Percentiles rank a stretch among this genome's conserved stretches.
Evolutionary conservation across 805 yeast genomes (phyloP).

Genomic region (Metschnikowia rubicola): DNA sequence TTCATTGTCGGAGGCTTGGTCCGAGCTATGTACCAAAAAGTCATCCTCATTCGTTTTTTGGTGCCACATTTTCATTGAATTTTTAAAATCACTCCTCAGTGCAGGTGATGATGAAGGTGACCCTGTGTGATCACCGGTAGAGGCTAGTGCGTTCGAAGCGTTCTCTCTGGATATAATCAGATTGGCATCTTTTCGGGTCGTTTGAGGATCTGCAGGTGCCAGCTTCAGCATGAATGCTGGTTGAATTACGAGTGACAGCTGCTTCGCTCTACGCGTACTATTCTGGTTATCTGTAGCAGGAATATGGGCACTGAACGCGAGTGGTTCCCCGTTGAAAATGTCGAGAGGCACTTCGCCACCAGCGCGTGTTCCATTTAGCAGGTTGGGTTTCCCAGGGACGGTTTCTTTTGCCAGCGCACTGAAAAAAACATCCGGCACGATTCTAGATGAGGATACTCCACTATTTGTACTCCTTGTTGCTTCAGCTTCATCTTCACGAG

Average conservation of each 20-base stretch:
- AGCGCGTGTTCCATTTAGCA: too few species aligned
- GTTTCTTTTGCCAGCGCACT: too few species aligned
- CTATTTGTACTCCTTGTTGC: too few species aligned
- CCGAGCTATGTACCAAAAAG: constrained; percentile 1
- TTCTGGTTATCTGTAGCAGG: neutral
- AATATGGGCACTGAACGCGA: too few species aligned
- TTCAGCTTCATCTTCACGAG: too few species aligned
- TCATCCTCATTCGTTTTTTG: constrained; percentile 10
- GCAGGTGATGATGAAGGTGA: constrained; percentile 15
- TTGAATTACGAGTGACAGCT: constrained; percentile 20
- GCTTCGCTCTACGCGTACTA: neutral
- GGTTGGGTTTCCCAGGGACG: too few species aligned
- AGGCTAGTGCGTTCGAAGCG: constrained; percentile 10
- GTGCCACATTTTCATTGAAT: constrained; percentile 18
- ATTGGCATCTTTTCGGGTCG: constrained; percentile 49
- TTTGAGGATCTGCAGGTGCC: constrained; percentile 50
- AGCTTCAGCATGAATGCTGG: constrained; percentile 39
- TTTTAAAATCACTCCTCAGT: constrained; percentile 11
- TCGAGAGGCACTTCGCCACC: too few species aligned
- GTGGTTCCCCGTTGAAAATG: too few species aligned
- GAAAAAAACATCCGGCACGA: too few species aligned
- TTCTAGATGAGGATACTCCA: too few species aligned
- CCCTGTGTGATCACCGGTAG: constrained; percentile 1
- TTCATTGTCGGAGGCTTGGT: constrained; percentile 5
- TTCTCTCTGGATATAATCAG: constrained; percentile 28